Conservation (phyloP, 1,284 basidiomycete genomes). For the Kwoniella shivajii region DNA sequence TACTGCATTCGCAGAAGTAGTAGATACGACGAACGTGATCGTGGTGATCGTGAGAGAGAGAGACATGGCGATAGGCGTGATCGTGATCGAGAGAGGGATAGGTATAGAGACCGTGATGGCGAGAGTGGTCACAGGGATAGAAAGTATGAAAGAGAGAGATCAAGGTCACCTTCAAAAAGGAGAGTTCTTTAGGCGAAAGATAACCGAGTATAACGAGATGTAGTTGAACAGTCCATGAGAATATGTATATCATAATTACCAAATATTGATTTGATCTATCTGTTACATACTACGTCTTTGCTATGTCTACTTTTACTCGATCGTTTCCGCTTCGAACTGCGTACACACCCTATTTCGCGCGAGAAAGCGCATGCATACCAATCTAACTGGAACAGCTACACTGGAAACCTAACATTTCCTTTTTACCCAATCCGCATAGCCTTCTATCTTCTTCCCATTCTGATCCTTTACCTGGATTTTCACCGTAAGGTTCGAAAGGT, state of each 20-base stretch:
- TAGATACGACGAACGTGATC: constrained; percentile 17
- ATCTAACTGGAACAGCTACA: constrained; percentile 82
- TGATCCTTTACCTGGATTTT: constrained; percentile 30
- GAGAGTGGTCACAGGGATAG: constrained; percentile 20
- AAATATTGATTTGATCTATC: neutral
- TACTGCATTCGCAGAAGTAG: constrained; percentile 7
- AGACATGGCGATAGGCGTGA: constrained; percentile 16
- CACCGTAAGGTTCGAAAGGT: constrained; percentile 30
- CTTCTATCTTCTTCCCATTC: constrained; percentile 64
- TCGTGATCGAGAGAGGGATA: constrained; percentile 20
- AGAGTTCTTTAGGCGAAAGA: constrained; percentile 25
- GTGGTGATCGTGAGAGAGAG: constrained; percentile 12
- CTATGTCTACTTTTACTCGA: neutral
- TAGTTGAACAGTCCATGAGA: neutral
- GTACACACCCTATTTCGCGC: neutral
- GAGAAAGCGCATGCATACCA: neutral
- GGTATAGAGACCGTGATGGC: constrained; percentile 23
- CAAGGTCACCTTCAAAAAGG: constrained; percentile 33
- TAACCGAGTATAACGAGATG: neutral
- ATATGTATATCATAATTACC: neutral
- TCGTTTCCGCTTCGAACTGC: no score
- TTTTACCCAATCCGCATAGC: constrained; percentile 75
- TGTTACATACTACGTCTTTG: neutral
- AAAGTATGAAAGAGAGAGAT: constrained; percentile 28
- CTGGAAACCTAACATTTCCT: constrained; percentile 80